These are phyloP conservation scores for Knufia fluminis DNA, from an alignment of 2,329 filamentous ascomycete species.

Conservation along the genomic window DNA sequence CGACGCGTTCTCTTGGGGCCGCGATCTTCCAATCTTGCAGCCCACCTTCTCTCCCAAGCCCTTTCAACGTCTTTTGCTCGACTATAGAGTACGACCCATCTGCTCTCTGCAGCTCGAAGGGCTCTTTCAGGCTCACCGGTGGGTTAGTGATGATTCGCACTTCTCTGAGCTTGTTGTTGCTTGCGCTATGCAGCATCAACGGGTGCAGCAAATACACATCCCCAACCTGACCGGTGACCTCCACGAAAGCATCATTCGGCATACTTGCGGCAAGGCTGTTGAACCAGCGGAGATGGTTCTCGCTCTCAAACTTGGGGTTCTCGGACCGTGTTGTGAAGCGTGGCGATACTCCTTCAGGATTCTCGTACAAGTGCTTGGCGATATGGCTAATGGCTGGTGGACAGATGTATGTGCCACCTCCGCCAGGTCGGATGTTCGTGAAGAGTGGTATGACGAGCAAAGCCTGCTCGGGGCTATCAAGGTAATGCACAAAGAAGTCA, in stretches of 20 bases:
- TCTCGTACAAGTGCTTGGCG: slow-evolving; percentile 49
- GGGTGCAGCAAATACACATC: slow-evolving; percentile 48
- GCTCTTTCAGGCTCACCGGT: slow-evolving; percentile 41
- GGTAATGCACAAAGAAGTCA: slow-evolving; percentile 63
- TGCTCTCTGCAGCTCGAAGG: slow-evolving; percentile 44
- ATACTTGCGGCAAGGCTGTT: slow-evolving; percentile 32
- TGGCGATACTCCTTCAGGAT: slow-evolving; percentile 58
- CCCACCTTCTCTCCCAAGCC: slow-evolving; percentile 38
- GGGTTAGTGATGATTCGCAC: slow-evolving; percentile 48
- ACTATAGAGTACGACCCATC: slow-evolving; percentile 41
- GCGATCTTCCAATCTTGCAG: slow-evolving; percentile 42
- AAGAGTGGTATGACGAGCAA: slow-evolving; percentile 60
- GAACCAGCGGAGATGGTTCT: slow-evolving; percentile 28
- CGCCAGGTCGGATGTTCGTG: slow-evolving; percentile 50
- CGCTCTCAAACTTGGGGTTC: background rate
- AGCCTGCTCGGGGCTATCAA: slow-evolving; percentile 61
- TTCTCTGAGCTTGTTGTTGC: slow-evolving; percentile 40
- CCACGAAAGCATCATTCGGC: slow-evolving; percentile 37
- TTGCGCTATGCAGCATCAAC: slow-evolving; percentile 47
- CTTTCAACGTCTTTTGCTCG: slow-evolving; percentile 43
- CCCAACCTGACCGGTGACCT: slow-evolving; percentile 44
- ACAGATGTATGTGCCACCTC: slow-evolving; percentile 58
- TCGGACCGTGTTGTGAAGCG: slow-evolving; percentile 45
- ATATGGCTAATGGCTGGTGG: slow-evolving; percentile 49
- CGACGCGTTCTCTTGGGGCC: slow-evolving; percentile 35